These are phyloP conservation scores for Coemansia sp. DNA, from an alignment of 192 early-diverging fungal species.

Conservation along the genomic window DNA sequence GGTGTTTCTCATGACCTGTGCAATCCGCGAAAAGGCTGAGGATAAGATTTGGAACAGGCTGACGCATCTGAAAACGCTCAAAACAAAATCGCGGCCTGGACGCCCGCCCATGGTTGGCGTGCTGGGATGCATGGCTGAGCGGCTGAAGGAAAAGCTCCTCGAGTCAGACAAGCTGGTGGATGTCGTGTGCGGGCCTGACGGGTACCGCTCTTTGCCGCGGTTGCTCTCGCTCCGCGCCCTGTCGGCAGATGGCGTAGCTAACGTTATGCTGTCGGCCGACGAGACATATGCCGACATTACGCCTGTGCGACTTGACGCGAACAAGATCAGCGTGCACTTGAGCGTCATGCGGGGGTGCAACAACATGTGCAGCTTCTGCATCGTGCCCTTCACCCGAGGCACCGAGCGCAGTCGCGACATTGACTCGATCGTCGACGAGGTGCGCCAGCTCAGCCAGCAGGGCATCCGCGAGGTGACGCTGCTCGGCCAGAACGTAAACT, in stretches of 20 bases:
- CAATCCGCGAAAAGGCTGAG: slow-evolving; percentile 81
- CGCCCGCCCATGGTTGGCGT: slow-evolving; percentile 75
- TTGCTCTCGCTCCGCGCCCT: slow-evolving; percentile 68
- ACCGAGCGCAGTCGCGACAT: slow-evolving; percentile 74
- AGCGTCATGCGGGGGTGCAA: slow-evolving; percentile 83
- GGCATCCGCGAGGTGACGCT: slow-evolving; percentile 71
- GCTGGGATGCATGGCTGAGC: slow-evolving; percentile 80
- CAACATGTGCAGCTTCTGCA: slow-evolving; percentile 83
- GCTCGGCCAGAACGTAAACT: slow-evolving; percentile 84
- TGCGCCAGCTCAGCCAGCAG: slow-evolving; percentile 64
- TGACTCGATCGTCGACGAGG: slow-evolving; percentile 71
- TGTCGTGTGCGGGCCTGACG: slow-evolving; percentile 80
- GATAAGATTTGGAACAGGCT: slow-evolving; percentile 73
- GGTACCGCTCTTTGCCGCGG: slow-evolving; percentile 74
- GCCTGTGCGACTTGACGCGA: slow-evolving; percentile 67
- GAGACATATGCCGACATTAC: slow-evolving; percentile 83
- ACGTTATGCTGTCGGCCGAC: slow-evolving; percentile 80
- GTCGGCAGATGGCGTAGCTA: slow-evolving; percentile 72
- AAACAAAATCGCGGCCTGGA: slow-evolving; percentile 59
- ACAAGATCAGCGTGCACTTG: slow-evolving; percentile 71
- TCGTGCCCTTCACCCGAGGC: slow-evolving; percentile 78
- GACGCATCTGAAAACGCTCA: slow-evolving; percentile 61
- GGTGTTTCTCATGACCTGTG: slow-evolving; percentile 77
- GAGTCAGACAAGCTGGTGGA: slow-evolving; percentile 73
- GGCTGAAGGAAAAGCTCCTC: slow-evolving; percentile 71